Conservation (phyloP, 768 basidiomycete species). For the Lanmaoa rubissima region DNA sequence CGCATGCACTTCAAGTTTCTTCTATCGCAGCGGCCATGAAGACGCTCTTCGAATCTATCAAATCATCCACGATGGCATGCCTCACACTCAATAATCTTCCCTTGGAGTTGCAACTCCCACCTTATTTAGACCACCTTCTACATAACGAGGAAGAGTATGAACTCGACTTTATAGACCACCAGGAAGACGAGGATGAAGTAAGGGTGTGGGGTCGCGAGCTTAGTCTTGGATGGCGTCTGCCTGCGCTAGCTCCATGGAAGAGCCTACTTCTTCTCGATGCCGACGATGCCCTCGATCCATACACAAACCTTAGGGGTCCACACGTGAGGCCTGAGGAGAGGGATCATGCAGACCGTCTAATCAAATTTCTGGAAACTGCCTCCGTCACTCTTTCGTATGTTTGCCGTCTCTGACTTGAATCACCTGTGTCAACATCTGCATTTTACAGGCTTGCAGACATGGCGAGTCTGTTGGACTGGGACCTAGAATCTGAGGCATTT, state of each 20-base stretch:
- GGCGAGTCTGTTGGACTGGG: conserved; percentile 79
- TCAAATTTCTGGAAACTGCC: conserved; percentile 73
- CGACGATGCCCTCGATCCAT: conserved; percentile 54
- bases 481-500: conserved; percentile 78
- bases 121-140: conserved; percentile 69
- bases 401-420: not conserved
- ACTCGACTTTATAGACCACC: conserved; percentile 46
- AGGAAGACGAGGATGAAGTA: conserved; percentile 51
- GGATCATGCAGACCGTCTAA: conserved; percentile 64
- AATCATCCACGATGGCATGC: conserved; percentile 71
- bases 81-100: conserved; percentile 77
- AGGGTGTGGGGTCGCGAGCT: conserved; percentile 67
- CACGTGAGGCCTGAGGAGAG: conserved; percentile 64
- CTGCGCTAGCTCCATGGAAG: conserved; percentile 87
- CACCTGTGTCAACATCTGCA: not conserved
- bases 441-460: conserved; percentile 67
- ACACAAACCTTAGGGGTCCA: conserved; percentile 56
- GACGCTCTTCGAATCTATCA: conserved; percentile 74
- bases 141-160: conserved; percentile 63
- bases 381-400: conserved; percentile 77
- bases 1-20: conserved; percentile 59
- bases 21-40: conserved; percentile 82
- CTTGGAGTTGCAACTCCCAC: conserved; percentile 84
- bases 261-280: conserved; percentile 76
- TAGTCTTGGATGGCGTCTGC: conserved; percentile 68